Percentiles rank a stretch among this genome's conserved stretches.
phyloP scores from a whole-genome alignment of 176 grass and related monocot genomes.

The Juncus inflexus region DNA sequence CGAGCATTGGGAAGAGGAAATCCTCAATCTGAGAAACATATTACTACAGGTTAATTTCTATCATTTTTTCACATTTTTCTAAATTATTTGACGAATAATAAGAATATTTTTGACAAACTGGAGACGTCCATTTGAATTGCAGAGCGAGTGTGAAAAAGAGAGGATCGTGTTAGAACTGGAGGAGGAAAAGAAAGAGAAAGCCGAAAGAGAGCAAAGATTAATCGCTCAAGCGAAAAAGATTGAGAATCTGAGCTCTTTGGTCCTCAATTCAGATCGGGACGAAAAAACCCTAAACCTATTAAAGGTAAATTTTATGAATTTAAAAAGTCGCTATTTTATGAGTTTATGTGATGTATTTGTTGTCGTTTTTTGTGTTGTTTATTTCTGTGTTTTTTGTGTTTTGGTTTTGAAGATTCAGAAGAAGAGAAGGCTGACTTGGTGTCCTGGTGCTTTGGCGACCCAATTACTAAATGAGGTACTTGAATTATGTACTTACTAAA shows the following conservation, averaged over 20 bases:
- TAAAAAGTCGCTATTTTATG: neutral
- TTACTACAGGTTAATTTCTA: constrained; percentile 65
- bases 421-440: constrained; percentile 91
- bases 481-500: constrained; percentile 3
- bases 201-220: constrained; percentile 71
- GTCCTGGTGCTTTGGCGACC: constrained; percentile 43
- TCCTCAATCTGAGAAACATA: constrained; percentile 81
- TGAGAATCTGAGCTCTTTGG: constrained; percentile 84
- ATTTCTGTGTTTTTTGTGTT: constrained; percentile 19
- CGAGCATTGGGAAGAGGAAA: constrained; percentile 90
- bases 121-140: constrained; percentile 13
- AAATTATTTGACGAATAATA: neutral
- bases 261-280: constrained; percentile 83
- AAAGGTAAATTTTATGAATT: constrained; percentile 49
- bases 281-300: constrained; percentile 39
- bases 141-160: constrained; percentile 97
- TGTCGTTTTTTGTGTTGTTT: neutral
- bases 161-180: constrained; percentile 88
- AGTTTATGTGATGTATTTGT: neutral
- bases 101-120: neutral
- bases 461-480: constrained; percentile 59
- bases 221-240: constrained; percentile 88
- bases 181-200: constrained; percentile 92
- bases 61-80: constrained; percentile 25
- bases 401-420: constrained; percentile 45